Conservation (phyloP, 2,329 filamentous ascomycete genomes). For the Beauveria asiatica region DNA sequence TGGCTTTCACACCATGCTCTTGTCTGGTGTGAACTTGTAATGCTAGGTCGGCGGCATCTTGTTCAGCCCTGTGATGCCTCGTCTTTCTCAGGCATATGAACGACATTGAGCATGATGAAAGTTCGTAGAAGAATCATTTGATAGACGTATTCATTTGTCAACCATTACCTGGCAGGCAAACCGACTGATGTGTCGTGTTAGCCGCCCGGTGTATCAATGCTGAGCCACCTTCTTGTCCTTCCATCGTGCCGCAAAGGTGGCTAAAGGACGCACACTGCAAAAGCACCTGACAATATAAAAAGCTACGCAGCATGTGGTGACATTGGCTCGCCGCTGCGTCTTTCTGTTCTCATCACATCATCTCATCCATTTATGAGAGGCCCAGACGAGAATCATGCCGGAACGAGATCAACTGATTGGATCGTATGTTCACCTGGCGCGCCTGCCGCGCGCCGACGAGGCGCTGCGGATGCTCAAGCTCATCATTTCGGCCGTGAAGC, state of each 20-base stretch:
- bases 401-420: constrained; percentile 38
- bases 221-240: neutral
- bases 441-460: constrained; percentile 39
- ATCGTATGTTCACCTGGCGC: constrained; percentile 40
- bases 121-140: too few species aligned
- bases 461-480: constrained; percentile 60
- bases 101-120: too few species aligned
- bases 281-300: neutral
- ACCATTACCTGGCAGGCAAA: neutral
- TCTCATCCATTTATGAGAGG: neutral
- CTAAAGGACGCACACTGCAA: neutral
- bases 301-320: neutral
- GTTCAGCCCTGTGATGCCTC: too few species aligned
- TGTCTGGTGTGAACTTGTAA: too few species aligned
- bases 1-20: too few species aligned
- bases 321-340: neutral
- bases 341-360: neutral
- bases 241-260: neutral
- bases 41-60: too few species aligned
- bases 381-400: constrained; percentile 22
- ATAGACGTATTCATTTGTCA: too few species aligned
- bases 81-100: too few species aligned
- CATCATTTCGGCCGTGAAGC: constrained; percentile 82
- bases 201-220: neutral
- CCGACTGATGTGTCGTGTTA: neutral